Conservation (phyloP, 2,329 filamentous ascomycete genomes). For the Calonectria pseudoturangicola region DNA sequence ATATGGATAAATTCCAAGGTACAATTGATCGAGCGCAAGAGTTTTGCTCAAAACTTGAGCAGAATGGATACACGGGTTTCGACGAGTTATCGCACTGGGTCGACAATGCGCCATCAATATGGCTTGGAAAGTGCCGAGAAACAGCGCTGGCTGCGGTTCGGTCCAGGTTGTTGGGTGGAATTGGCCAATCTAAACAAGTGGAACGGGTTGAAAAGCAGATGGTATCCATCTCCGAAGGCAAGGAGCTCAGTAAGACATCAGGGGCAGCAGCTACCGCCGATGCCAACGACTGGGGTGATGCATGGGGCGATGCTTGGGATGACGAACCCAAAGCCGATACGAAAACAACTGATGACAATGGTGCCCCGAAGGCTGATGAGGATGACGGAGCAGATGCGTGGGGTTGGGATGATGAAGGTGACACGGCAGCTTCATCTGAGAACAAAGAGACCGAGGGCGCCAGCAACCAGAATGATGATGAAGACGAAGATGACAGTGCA, state of each 20-base stretch:
- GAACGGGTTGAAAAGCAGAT: conserved; percentile 91
- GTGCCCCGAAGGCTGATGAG: conserved; percentile 51
- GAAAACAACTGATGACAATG: conserved; percentile 42
- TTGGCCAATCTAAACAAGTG: conserved; percentile 81
- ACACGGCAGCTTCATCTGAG: conserved; percentile 52
- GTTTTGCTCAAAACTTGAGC: conserved; percentile 79
- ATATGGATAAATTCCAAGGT: conserved; percentile 82
- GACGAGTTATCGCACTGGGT: conserved; percentile 86
- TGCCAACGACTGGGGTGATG: conserved; percentile 80
- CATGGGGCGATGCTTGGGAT: conserved; percentile 89
- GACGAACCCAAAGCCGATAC: conserved; percentile 67
- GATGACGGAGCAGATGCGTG: conserved; percentile 80
- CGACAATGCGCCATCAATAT: conserved; percentile 85
- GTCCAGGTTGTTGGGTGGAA: conserved; percentile 78
- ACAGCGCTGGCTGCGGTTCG: conserved; percentile 85
- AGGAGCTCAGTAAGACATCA: conserved; percentile 74
- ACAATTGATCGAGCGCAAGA: conserved; percentile 78
- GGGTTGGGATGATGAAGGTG: conserved; percentile 85
- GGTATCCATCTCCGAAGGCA: conserved; percentile 80
- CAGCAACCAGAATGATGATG: conserved; percentile 52
- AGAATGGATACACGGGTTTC: conserved; percentile 77
- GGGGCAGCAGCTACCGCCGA: conserved; percentile 66
- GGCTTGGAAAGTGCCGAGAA: conserved; percentile 90
- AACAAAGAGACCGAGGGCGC: conserved; percentile 37
- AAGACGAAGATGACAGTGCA: conserved; percentile 68